Evolutionary conservation across 2,329 filamentous ascomycete genomes (phyloP).

Genomic region (Cadophora sp.): DNA sequence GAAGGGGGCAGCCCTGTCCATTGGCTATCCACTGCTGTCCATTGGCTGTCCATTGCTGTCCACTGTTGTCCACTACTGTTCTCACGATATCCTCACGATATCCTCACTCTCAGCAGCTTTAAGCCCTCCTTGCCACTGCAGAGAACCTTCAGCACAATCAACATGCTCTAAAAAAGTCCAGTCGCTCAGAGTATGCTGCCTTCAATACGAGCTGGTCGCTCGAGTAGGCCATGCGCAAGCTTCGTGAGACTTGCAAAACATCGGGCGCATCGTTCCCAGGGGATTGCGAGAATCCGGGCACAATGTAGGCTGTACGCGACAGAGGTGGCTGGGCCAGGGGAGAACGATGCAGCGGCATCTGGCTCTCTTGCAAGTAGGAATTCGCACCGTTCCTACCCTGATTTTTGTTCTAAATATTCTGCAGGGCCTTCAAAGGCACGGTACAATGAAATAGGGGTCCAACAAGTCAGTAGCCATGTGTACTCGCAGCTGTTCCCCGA

Average conservation of each 20-base stretch:
- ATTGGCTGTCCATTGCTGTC: background rate
- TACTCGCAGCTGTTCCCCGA: constrained; percentile 82
- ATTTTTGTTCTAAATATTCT: constrained; percentile 24
- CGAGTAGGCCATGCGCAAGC: constrained; percentile 47
- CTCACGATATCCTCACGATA: constrained; percentile 9
- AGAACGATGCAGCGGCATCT: constrained; percentile 11
- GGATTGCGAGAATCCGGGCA: constrained; percentile 41
- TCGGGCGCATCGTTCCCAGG: constrained; percentile 48
- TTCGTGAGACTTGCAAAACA: constrained; percentile 60
- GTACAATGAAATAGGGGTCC: constrained; percentile 92
- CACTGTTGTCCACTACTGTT: too few species aligned
- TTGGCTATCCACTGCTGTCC: too few species aligned
- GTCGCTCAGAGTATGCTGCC: constrained; percentile 41
- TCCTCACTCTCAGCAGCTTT: background rate
- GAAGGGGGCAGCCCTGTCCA: too few species aligned
- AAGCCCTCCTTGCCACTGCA: background rate
- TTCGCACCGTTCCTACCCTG: background rate
- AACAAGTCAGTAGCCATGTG: constrained; percentile 86
- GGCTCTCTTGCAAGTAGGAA: constrained; percentile 33
- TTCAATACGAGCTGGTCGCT: constrained; percentile 41
- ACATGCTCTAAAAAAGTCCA: constrained; percentile 35
- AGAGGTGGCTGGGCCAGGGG: constrained; percentile 24
- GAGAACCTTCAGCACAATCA: constrained; percentile 10
- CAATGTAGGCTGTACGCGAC: constrained; percentile 54
- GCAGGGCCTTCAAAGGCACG: constrained; percentile 61